Evolutionary conservation across 768 basidiomycete genomes (phyloP), one percentile per base, ranked within the genome.

Genomic region (Paxillus involutus): DNA sequence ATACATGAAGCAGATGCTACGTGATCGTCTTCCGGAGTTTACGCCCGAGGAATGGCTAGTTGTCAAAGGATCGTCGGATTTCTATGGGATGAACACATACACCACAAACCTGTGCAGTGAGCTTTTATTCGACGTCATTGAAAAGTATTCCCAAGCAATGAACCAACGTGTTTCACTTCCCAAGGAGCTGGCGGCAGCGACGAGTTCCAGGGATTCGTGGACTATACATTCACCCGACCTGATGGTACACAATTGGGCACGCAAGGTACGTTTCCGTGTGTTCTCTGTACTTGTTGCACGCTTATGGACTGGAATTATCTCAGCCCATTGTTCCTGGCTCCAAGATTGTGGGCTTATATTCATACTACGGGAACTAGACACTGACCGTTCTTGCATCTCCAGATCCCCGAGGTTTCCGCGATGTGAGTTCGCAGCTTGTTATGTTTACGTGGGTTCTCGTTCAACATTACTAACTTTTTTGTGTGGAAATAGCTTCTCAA

Each of bases 81-180:
- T 86, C 67, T 86, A 85, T 63, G 85, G 85, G 32, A 81, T 86
- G 79, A 87, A 86, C 67, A 85, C 85, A 0, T 87, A 88, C 63
- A 85, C 85, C 5, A 86, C 83, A 11, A 82, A 84, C 59, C 75
- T 87, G 44, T 78, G 77, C 66, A 75, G 84, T 84, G 43, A 60
- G 81, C 68, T 44, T 32, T 32, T 47, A 43, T 37, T 21, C 17
- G 21, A 13, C 33, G 19, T 33, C 24, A 12, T 40, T 30, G 17
- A 43, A 47, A 4, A 8, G 1, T 29, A n/a, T 29, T 21, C 11
- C 16, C 39, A 40, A 10, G 42, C 19, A 35, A 13, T 30, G 36
- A 33, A 17, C 16, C 44, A 14, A 50, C 16, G 24, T 42, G 12
- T 52, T 35, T 21, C n/a, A 12, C 5, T 14, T 17, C 43, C 54